Evolutionary conservation across 2,329 filamentous ascomycete species (phyloP).

Genomic region (Aureobasidium mangrovei): DNA sequence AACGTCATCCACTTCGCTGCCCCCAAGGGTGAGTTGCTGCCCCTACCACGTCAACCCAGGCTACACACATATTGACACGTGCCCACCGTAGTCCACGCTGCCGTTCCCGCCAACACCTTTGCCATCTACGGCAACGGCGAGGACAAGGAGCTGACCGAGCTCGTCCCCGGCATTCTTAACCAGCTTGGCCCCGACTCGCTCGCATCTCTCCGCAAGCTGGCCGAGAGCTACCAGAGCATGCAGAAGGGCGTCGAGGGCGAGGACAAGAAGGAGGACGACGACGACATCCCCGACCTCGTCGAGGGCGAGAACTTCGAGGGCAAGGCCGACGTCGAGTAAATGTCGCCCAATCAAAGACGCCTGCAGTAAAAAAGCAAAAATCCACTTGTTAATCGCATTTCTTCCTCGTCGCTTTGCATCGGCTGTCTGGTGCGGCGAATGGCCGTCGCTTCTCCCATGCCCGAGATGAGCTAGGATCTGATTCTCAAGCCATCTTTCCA

Average conservation of each 20-base stretch:
- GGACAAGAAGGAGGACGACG: conserved; percentile 62
- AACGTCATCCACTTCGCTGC: conserved; percentile 99
- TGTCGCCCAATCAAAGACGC: neutral
- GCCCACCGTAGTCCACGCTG: conserved; percentile 71
- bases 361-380: conserved; percentile 8
- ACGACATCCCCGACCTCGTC: conserved; percentile 92
- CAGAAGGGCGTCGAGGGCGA: conserved; percentile 81
- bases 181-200: conserved; percentile 98
- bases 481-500: neutral
- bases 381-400: conserved; percentile 8
- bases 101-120: conserved; percentile 97
- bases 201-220: conserved; percentile 93
- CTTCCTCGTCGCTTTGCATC: neutral
- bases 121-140: conserved; percentile 98
- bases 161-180: conserved; percentile 98
- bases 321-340: conserved; percentile 74
- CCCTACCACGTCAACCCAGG: neutral
- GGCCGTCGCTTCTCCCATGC: neutral
- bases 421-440: neutral
- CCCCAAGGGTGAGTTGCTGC: conserved; percentile 70
- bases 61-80: conserved; percentile 7
- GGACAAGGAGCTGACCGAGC: conserved; percentile 99
- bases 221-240: conserved; percentile 98
- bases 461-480: neutral
- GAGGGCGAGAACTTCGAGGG: conserved; percentile 97